Evolutionary conservation across 2,329 filamentous ascomycete species (phyloP).

Genomic region (Atkinsonella texensis): DNA sequence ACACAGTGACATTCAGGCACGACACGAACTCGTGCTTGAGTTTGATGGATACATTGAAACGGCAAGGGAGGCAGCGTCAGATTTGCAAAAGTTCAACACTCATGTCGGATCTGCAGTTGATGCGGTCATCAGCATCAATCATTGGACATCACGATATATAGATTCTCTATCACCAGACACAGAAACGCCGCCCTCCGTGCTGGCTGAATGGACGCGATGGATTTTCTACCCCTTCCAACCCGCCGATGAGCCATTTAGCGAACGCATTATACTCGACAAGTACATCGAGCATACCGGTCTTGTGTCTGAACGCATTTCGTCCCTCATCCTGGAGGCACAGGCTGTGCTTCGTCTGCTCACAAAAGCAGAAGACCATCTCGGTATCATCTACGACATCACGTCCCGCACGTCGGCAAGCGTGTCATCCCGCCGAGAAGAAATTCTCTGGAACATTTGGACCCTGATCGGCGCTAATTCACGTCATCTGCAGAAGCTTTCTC

Average conservation of each 20-base stretch:
- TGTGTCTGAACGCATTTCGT: slow-evolving; percentile 56
- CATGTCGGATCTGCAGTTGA: slow-evolving; percentile 65
- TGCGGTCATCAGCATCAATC: slow-evolving; percentile 60
- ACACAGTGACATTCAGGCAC: slow-evolving; percentile 54
- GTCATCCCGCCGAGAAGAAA: slow-evolving; percentile 47
- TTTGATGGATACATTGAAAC: slow-evolving; percentile 66
- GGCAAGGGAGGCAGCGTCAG: slow-evolving; percentile 49
- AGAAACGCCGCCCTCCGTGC: slow-evolving; percentile 21
- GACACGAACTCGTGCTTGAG: slow-evolving; percentile 60
- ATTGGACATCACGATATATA: slow-evolving; percentile 61
- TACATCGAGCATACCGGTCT: slow-evolving; percentile 62
- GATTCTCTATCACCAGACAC: slow-evolving; percentile 40
- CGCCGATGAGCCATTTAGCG: slow-evolving; percentile 32
- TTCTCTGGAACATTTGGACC: slow-evolving; percentile 61
- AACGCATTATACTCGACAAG: slow-evolving; percentile 54
- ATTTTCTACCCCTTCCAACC: slow-evolving; percentile 52
- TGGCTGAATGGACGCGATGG: slow-evolving; percentile 31
- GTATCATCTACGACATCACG: slow-evolving; percentile 57
- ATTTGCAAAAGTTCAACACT: slow-evolving; percentile 64
- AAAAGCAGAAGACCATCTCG: slow-evolving; percentile 57
- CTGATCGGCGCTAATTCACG: slow-evolving; percentile 57
- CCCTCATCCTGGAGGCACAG: slow-evolving; percentile 59
- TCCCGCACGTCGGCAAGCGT: slow-evolving; percentile 50
- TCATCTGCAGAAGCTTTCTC: slow-evolving; percentile 47
- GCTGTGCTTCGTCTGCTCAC: slow-evolving; percentile 53